These are phyloP conservation scores for Mucor velutinosus DNA, from an alignment of 371 early-diverging fungal genomes.

Conservation along the genomic window DNA sequence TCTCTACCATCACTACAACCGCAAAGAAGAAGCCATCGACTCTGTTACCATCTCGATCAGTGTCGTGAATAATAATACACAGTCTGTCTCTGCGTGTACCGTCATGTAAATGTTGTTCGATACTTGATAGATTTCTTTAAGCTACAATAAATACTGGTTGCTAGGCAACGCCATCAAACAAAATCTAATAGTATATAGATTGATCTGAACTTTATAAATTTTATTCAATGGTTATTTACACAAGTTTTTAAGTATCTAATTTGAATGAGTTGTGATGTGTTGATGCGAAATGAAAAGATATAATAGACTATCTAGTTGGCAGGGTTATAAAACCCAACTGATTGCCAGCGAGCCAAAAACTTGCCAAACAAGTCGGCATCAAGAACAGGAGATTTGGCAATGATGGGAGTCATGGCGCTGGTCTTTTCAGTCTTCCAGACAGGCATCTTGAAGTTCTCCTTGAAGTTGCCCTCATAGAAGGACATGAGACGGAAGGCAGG, in stretches of 20 bases:
- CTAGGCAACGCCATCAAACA: no score
- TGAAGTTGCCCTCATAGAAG: conserved; percentile 27
- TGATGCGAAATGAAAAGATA: no score
- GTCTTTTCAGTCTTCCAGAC: conserved; percentile 29
- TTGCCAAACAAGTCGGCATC: conserved; percentile 13
- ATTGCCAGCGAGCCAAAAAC: conserved; percentile 20
- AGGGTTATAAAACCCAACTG: conserved; percentile 25
- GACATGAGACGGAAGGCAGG: conserved; percentile 36
- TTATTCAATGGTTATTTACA: no score
- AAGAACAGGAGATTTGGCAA: conserved; percentile 16
- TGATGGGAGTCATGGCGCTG: background rate
- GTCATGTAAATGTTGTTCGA: conserved; percentile 2
- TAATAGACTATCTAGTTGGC: background rate
- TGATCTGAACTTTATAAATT: no score
- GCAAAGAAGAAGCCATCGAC: background rate
- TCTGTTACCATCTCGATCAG: conserved; percentile 7
- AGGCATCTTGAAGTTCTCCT: conserved; percentile 17
- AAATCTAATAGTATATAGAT: no score
- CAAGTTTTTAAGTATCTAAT: no score
- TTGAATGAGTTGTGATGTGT: no score
- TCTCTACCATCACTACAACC: conserved; percentile 50
- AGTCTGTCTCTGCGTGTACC: conserved; percentile 4
- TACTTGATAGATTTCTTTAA: no score
- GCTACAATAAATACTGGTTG: no score
- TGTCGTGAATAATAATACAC: background rate